Conservation (phyloP, 108 stramenopile genomes). For the Pseudonitzschia multiseries region DNA sequence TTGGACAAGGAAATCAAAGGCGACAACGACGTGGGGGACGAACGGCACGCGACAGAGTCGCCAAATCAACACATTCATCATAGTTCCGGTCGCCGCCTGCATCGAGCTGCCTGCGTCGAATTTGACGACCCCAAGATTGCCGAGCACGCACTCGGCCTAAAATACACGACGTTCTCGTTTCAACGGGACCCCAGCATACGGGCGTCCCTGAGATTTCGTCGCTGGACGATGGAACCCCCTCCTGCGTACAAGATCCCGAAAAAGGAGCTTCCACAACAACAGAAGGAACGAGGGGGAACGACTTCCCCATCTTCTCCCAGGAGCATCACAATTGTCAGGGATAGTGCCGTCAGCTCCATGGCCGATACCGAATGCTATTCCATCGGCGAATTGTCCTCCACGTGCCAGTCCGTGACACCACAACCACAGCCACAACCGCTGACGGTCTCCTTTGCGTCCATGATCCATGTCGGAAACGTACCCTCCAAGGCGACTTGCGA, state of each 20-base stretch:
- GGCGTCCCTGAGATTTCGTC: not conserved
- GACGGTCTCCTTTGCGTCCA: not conserved
- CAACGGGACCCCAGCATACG: not conserved
- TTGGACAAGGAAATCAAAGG: not conserved
- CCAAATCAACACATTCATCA: not conserved
- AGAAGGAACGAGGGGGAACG: not conserved
- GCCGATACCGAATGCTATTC: not conserved
- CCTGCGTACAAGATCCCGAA: not conserved
- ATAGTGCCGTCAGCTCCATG: not conserved
- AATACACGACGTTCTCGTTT: not conserved
- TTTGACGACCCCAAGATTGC: conserved; percentile 8
- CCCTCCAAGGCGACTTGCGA: not conserved
- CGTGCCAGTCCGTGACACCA: not conserved
- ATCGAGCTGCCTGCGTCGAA: conserved; percentile 6
- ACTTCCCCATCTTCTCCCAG: not conserved
- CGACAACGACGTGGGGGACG: not conserved
- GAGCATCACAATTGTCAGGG: not conserved
- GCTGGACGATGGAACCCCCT: not conserved
- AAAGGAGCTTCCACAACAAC: not conserved
- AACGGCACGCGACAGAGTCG: not conserved
- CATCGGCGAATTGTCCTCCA: not conserved
- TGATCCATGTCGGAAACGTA: conserved; percentile 1
- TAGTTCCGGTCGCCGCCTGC: not conserved
- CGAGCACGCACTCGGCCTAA: not conserved
- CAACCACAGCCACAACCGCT: too few species aligned